phyloP scores from a whole-genome alignment of 257 asterid species.

The Ocimum tenuiflorum region DNA sequence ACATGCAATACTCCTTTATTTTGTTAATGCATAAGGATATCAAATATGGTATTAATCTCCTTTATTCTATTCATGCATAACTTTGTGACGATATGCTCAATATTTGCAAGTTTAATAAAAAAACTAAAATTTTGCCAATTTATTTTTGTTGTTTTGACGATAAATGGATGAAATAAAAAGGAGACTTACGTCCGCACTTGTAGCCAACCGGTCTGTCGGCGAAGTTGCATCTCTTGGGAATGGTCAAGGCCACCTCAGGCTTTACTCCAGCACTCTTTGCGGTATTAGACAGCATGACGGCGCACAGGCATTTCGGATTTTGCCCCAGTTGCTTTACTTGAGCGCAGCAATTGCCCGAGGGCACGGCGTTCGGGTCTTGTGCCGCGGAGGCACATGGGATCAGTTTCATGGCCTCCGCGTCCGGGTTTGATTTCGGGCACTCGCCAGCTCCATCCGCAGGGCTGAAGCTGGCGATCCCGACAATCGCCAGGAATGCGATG shows the following conservation, averaged over 20 bases:
- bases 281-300: conserved; percentile 57
- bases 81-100: too few relatives aligned
- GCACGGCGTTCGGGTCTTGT: conserved; percentile 33
- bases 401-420: conserved; percentile 57
- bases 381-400: conserved; percentile 62
- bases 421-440: conserved; percentile 52
- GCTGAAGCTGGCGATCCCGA: neutral
- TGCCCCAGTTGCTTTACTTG: conserved; percentile 47
- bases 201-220: conserved; percentile 63
- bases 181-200: conserved; percentile 73
- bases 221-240: conserved; percentile 66
- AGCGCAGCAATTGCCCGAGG: conserved; percentile 41
- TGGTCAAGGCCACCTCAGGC: conserved; percentile 49
- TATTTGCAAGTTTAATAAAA: too few relatives aligned
- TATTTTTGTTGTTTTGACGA: too few relatives aligned
- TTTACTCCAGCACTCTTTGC: conserved; percentile 55
- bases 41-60: too few relatives aligned
- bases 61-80: too few relatives aligned
- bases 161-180: too few relatives aligned
- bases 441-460: conserved; percentile 43
- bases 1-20: too few relatives aligned
- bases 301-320: conserved; percentile 63
- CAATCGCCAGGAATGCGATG: neutral
- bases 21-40: too few relatives aligned
- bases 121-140: too few relatives aligned